phyloP scores from a whole-genome alignment of 768 basidiomycete genomes.

The Boletus rubropictus region DNA sequence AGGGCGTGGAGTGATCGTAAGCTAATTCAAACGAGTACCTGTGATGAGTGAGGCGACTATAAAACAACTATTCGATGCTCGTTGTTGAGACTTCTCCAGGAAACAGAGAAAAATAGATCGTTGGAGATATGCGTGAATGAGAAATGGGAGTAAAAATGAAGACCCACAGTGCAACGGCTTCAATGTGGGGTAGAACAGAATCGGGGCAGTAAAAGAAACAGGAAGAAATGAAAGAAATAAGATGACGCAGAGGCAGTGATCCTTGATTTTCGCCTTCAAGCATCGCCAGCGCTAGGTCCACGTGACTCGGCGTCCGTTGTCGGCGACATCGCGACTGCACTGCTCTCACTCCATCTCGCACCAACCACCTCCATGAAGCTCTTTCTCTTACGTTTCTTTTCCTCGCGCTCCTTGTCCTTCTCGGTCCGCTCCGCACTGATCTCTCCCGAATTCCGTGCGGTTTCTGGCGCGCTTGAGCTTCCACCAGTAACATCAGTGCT shows the following conservation, averaged over 20 bases:
- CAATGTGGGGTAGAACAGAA: slow-evolving; percentile 12
- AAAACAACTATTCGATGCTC: slow-evolving; percentile 19
- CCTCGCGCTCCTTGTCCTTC: slow-evolving; percentile 52
- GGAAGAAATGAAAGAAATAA: too few relatives aligned
- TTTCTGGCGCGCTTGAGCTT: slow-evolving; percentile 36
- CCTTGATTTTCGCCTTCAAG: slow-evolving; percentile 8
- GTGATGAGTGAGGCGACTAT: slow-evolving; percentile 10
- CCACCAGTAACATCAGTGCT: slow-evolving; percentile 17
- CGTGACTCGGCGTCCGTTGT: slow-evolving; percentile 15
- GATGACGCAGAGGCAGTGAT: slow-evolving; percentile 6
- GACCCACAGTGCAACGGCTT: slow-evolving; percentile 13
- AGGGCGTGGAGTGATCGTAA: slow-evolving; percentile 20
- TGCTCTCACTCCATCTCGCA: slow-evolving; percentile 24
- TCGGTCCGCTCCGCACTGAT: slow-evolving; percentile 43
- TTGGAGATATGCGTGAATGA: slow-evolving; percentile 12
- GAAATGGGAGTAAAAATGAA: slow-evolving; percentile 6
- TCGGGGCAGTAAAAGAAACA: slow-evolving; percentile 5
- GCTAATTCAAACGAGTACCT: slow-evolving; percentile 14
- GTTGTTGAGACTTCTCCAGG: slow-evolving; percentile 1
- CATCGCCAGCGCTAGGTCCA: slow-evolving; percentile 3
- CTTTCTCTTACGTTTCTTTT: slow-evolving; percentile 60
- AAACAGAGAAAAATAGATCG: slow-evolving; percentile 3
- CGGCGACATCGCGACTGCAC: slow-evolving; percentile 33
- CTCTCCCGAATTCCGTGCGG: slow-evolving; percentile 40
- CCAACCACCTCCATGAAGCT: slow-evolving; percentile 42